Evolutionary conservation across 164 flowering plant species (phyloP), one percentile per base, ranked within the genome.

Genomic region (Stephania japonica): DNA sequence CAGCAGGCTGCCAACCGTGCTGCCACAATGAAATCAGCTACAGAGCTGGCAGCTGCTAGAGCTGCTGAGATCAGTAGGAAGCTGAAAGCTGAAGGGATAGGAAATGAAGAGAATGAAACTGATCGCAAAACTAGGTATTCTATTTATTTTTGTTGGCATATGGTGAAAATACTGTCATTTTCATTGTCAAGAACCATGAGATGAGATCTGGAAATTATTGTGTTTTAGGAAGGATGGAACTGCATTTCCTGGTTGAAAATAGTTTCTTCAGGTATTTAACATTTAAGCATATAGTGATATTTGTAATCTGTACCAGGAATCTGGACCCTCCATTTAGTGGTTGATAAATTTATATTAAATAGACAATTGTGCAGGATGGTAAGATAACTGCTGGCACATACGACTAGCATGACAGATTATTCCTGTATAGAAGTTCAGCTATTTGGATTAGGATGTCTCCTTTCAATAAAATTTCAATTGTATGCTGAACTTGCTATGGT

Each of bases 1-100:
- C 98, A 93, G 76, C 98, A 93, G 82, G 98, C 99, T 50, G 99
- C 99, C 38, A 91, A 84, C 67, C 84, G 90, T 69, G 99, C 97
- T 66, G 99, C 99, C 62, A 85, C 91, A 23, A 86, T 93, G 99
- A 96, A 96, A 80, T 84, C 94, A 72, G 97, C 98, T 16, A 90
- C 98, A 74, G 97, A 96, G 44, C 76, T 92, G 71, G 99, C 99
- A 70, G 86, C 97, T 32, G 93, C 98, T 32, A 89, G 99, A 80
- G 98, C 99, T 75, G 97, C 97, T 56, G 99, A 96, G 82, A 96
- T 96, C 76, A 92, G 95, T 80, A 90, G 80, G 76, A 93, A 81
- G 80, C 74, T 96, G 73, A 92, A 90, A 83, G 89, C 89, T 77
- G 97, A 90, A 80, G 97, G 97, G 24, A 43, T 82, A 73, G 91